Evolutionary conservation across 2,329 filamentous ascomycete genomes (phyloP), one percentile per base, ranked within the genome.

Genomic region (Blumeria hordei): DNA sequence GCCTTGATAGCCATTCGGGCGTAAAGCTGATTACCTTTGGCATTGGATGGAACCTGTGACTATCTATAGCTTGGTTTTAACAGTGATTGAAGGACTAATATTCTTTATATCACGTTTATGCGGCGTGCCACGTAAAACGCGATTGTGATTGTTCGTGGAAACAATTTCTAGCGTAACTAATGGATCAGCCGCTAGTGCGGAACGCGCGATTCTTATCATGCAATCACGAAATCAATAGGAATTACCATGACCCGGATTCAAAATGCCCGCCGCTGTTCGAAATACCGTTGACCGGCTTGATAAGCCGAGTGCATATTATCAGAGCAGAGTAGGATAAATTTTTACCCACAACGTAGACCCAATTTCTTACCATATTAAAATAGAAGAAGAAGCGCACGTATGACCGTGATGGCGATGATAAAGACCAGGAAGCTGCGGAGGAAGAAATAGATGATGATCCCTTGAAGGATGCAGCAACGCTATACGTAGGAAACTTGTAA

Each of bases 401-500:
- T 56, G 71, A 71, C 49, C 74, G 77, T 60, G 76, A 83, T 60
- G 76, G 79, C 54, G 74, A 75, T 45, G 73, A 75, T 44, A 72
- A 74, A 49, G 70, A 69, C 34, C 71, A 67, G 58, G 64, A 65
- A 41, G 66, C 62, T 54, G 69, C 70, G 55, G 64, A 66, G 28
- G 73, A 78, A 55, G 78, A 83, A 43, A 70, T 77, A 47, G 66
- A 64, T 41, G 81, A 86, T 58, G 87, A 94, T 60, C 86, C 87
- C 59, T 74, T 98, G 57, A 83, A 78, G 60, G 75, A 92, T 67
- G 88, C 92, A 43, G 88, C 90, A 8, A 98, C 92, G 0, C 85
- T 98, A 66, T 98, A 98, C 66, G 90, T 98, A 50, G 92, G 92
- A 64, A 98, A 98, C 68, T 74, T 98, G 77, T 93, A 73, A 62